Evolutionary conservation across 148 eudicot species (phyloP).

Genomic region (Arbutus unedo): DNA sequence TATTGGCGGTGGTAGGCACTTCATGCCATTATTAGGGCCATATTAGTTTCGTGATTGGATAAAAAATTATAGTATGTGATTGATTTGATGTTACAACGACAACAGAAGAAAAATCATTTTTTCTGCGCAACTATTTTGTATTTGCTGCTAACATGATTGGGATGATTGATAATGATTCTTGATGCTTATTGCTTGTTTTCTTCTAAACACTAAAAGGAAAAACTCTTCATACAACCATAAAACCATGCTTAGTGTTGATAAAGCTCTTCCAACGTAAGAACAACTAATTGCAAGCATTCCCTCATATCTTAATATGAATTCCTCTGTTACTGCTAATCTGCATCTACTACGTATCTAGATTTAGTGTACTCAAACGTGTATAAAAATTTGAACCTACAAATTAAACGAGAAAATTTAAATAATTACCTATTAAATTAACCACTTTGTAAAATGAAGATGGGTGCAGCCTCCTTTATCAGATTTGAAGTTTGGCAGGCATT

Average conservation of each 20-base stretch:
- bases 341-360: not conserved
- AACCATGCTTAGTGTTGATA: not conserved
- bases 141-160: not conserved
- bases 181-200: not conserved
- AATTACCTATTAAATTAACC: no score
- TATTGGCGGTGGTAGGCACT: not conserved
- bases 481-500: not conserved
- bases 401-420: not conserved
- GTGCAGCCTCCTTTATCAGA: no score
- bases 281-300: not conserved
- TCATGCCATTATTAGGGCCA: no score
- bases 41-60: no score
- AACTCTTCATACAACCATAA: not conserved
- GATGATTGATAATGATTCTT: not conserved
- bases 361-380: not conserved
- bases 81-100: no score
- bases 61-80: no score
- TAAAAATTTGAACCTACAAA: not conserved
- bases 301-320: not conserved
- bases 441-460: no score
- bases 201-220: not conserved
- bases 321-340: not conserved
- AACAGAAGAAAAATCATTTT: not conserved
- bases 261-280: not conserved
- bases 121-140: not conserved